Evolutionary conservation across 805 yeast genomes (phyloP).

Genomic region (Metschnikowia cerradonensis): DNA sequence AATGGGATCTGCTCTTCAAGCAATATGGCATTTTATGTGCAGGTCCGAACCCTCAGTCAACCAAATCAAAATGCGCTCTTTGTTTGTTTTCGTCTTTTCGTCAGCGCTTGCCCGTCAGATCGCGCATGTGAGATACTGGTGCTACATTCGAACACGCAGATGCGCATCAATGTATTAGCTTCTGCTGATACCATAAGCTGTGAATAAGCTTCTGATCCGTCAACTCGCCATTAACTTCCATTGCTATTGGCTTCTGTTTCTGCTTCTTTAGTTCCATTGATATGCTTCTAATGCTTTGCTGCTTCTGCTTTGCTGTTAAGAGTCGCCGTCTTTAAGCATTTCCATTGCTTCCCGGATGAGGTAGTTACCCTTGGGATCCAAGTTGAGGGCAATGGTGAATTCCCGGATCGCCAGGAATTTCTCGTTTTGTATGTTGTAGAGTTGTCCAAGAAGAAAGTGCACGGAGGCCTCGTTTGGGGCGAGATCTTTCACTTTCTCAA

Average conservation of each 20-base stretch:
- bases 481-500: conserved; percentile 64
- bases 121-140: neutral
- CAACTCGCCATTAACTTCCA: neutral
- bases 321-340: conserved; percentile 23
- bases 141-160: neutral
- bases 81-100: neutral
- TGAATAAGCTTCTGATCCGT: neutral
- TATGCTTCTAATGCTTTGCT: too few relatives aligned
- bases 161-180: neutral
- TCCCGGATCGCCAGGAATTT: conserved; percentile 77
- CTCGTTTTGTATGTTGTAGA: conserved; percentile 72
- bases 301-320: neutral
- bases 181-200: neutral
- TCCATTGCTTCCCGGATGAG: conserved; percentile 83
- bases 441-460: conserved; percentile 82
- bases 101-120: neutral
- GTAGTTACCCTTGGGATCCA: conserved; percentile 91
- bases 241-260: too few relatives aligned
- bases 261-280: too few relatives aligned
- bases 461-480: conserved; percentile 96
- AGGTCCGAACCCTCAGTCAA: neutral
- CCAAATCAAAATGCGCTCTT: neutral
- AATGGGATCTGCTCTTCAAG: neutral
- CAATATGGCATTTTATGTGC: neutral
- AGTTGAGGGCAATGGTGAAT: conserved; percentile 81